These are phyloP conservation scores for Pichiaceae sp. DNA, from an alignment of 1,139 yeast genomes.

Conservation along the genomic window DNA sequence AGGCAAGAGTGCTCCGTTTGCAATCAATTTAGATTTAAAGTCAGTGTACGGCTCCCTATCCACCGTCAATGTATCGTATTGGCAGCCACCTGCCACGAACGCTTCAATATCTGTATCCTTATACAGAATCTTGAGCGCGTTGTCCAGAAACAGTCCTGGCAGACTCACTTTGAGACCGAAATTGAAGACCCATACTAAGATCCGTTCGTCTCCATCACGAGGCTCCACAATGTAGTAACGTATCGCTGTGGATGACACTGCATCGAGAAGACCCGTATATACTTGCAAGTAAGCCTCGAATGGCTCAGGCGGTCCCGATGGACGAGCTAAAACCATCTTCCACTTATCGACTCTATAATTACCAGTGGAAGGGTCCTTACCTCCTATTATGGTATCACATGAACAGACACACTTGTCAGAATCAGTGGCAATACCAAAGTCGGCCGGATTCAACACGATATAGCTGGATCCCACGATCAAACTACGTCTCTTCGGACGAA, in stretches of 20 bases:
- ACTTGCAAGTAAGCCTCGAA: slow-evolving; percentile 16
- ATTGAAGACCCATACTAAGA: slow-evolving; percentile 51
- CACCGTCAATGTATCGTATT: slow-evolving; percentile 17
- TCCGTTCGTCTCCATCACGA: slow-evolving; percentile 13
- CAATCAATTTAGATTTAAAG: slow-evolving; percentile 20
- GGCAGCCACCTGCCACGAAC: slow-evolving; percentile 8
- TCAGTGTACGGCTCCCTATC: slow-evolving; percentile 20
- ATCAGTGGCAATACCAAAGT: slow-evolving; percentile 8
- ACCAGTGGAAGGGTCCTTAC: slow-evolving; percentile 17
- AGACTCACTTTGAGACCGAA: slow-evolving; percentile 32
- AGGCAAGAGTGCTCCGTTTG: slow-evolving; percentile 26
- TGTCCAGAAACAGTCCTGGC: slow-evolving; percentile 12
- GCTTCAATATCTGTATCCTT: slow-evolving; percentile 10
- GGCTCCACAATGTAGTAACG: slow-evolving; percentile 16
- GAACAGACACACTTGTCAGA: slow-evolving; percentile 5
- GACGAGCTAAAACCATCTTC: slow-evolving; percentile 37
- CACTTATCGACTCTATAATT: slow-evolving; percentile 49
- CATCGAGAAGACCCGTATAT: slow-evolving; percentile 17
- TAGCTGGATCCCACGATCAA: slow-evolving; percentile 55
- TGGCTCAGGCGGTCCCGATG: no score
- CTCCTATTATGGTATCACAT: slow-evolving; percentile 14
- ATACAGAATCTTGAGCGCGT: slow-evolving; percentile 33
- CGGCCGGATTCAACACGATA: slow-evolving; percentile 32
- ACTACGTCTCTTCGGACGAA: slow-evolving; percentile 37
- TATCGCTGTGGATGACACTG: slow-evolving; percentile 20